Base-by-base conservation (phyloP, 2,329 filamentous ascomycete species). In the Talaromyces piceae region DNA sequence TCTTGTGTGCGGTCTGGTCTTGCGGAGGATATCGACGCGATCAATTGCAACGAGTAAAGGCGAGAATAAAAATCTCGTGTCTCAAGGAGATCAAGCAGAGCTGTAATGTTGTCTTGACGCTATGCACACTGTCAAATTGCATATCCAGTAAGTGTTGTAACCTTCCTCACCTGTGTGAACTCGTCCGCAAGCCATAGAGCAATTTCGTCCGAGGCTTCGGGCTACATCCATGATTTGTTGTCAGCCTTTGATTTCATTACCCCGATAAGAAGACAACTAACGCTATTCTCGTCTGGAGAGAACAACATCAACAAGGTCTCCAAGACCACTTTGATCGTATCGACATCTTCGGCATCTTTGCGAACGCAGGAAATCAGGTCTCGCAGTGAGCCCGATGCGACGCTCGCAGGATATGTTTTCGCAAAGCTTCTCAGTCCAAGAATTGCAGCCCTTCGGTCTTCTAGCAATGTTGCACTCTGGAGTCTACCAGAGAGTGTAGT, bases 221-320 rank as follows among this genome's bases (percentile, higher is more conserved):
- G 76, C 88, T 94, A 64, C 77, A 56, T 23, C 18, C 8, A 20
- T 12, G 46, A 37, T 54, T 31, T 55, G 41, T 30, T 20, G 25
- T 6, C 31, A 9, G 41, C 22, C 27, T 9, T 41, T 48, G 37
- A 22, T 26, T 41, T 12, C n/a, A 47, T 47, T 23, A 9, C 45
- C 25, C 28, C 13, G 49, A 44, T 56, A 48, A 41, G n/a, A n/a
- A n/a, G 13, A 20, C 53, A 55, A 74, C 78, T 57, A 57, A 80
- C 77, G 63, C 82, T 84, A 45, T 73, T 73, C 61, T 77, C 76
- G 63, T 85, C 80, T 5, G 81, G 83, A 58, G 80, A 82, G 70
- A 97, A 97, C 37, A 98, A 83, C 84, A 94, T 91, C 66, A 97
- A 76, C 61, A 98, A 75, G 41, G 94, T 98, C 78, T 98, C 93